Evolutionary conservation across 2,329 filamentous ascomycete species (phyloP).

Genomic region (Xylaria multiplex): DNA sequence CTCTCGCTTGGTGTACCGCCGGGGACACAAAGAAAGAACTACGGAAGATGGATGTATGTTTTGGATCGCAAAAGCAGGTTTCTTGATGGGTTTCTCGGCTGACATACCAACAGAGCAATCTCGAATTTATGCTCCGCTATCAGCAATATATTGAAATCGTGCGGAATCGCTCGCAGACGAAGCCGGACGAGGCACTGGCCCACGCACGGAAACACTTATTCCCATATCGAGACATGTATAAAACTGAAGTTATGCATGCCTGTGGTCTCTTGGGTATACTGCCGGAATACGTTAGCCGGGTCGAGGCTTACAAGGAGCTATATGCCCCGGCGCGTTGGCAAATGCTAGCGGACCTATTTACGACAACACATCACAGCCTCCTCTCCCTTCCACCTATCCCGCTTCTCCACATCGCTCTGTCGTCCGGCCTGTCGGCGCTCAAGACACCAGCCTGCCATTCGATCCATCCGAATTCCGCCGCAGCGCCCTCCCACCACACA

Average conservation of each 20-base stretch:
- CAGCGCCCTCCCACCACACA: conserved; percentile 53
- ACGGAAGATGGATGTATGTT: conserved; percentile 80
- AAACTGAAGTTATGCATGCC: conserved; percentile 74
- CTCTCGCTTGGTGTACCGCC: conserved; percentile 82
- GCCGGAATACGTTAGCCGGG: conserved; percentile 59
- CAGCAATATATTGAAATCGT: conserved; percentile 97
- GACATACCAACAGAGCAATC: conserved; percentile 55
- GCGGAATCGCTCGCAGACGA: conserved; percentile 68
- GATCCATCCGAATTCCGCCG: conserved; percentile 46
- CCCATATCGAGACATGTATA: conserved; percentile 74
- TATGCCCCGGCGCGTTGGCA: conserved; percentile 80
- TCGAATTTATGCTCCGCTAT: conserved; percentile 92
- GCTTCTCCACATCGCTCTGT: conserved; percentile 88
- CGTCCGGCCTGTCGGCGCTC: conserved; percentile 89
- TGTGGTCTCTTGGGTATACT: conserved; percentile 83
- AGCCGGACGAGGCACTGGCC: conserved; percentile 78
- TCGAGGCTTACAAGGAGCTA: conserved; percentile 62
- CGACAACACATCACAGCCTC: conserved; percentile 85
- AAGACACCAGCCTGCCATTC: conserved; percentile 96
- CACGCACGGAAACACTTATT: conserved; percentile 86
- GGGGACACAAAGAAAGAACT: conserved; percentile 89
- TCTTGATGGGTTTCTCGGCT: conserved; percentile 6
- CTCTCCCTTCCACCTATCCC: conserved; percentile 84
- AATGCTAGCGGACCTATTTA: conserved; percentile 81
- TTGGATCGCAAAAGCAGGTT: neutral